Evolutionary conservation across 164 flowering plant genomes (phyloP).

Genomic region (Sedum album): DNA sequence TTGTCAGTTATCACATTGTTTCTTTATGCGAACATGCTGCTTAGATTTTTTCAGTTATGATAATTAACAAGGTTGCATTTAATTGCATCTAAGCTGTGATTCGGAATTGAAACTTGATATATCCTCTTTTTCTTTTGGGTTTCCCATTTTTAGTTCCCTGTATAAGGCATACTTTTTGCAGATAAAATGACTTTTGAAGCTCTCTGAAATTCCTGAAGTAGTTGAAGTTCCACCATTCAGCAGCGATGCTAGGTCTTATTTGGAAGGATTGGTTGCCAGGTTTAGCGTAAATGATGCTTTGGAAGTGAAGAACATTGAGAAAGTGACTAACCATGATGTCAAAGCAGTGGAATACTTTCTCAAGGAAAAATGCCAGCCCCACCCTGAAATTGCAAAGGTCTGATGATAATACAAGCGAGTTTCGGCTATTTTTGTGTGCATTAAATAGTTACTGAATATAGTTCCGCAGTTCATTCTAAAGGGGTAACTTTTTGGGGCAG

Average conservation of each 20-base stretch:
- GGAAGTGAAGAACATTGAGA: conserved; percentile 81
- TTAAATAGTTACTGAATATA: neutral
- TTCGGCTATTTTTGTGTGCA: neutral
- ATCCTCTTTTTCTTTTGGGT: neutral
- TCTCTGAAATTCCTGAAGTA: conserved; percentile 79
- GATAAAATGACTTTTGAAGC: conserved; percentile 85
- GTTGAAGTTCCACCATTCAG: conserved; percentile 77
- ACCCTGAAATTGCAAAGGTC: conserved; percentile 88
- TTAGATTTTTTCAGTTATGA: neutral
- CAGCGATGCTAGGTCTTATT: conserved; percentile 45
- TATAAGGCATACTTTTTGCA: conserved; percentile 18
- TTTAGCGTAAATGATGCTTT: conserved; percentile 60
- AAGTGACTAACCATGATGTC: conserved; percentile 88
- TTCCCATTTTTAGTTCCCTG: neutral
- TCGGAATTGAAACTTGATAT: neutral
- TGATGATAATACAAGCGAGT: conserved; percentile 6
- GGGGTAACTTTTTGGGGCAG: conserved; percentile 23
- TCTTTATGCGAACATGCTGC: neutral
- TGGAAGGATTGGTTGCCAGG: conserved; percentile 48
- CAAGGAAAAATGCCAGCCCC: conserved; percentile 63
- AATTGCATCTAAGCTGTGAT: neutral
- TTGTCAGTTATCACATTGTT: neutral
- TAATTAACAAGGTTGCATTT: neutral
- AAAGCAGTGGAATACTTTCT: conserved; percentile 97
- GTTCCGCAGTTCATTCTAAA: neutral